Conservation (phyloP, 305 asterid genomes). For the Andrographis paniculata region DNA sequence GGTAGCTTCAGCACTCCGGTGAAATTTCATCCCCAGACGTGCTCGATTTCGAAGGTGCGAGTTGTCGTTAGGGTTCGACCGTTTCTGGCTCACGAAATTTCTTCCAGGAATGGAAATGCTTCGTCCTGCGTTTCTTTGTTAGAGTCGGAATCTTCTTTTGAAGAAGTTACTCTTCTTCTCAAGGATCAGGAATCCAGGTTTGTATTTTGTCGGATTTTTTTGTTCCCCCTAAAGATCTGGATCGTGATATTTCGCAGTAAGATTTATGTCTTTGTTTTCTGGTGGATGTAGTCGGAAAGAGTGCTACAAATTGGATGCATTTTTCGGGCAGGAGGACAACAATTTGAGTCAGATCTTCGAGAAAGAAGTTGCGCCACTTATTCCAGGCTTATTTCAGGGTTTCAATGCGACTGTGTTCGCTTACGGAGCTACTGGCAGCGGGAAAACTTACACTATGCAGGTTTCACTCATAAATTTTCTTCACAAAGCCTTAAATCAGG, state of each 20-base stretch:
- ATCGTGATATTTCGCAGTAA: not conserved
- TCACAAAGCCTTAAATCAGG: no score
- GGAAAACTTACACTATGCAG: constrained; percentile 94
- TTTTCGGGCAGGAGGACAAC: constrained; percentile 59
- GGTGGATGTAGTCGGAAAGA: constrained; percentile 56
- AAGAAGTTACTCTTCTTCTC: constrained; percentile 65
- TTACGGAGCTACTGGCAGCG: constrained; percentile 97
- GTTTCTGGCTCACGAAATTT: constrained; percentile 53
- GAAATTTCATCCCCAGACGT: constrained; percentile 23
- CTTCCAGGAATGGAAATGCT: constrained; percentile 28
- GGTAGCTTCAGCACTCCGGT: constrained; percentile 19
- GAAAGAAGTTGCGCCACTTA: constrained; percentile 69
- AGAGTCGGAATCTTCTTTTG: constrained; percentile 23
- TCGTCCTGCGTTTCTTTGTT: constrained; percentile 45
- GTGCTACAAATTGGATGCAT: constrained; percentile 67
- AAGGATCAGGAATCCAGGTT: constrained; percentile 72
- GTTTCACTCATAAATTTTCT: constrained; percentile 20
- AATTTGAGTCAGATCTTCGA: constrained; percentile 51
- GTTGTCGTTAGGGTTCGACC: constrained; percentile 73
- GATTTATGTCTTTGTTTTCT: not conserved
- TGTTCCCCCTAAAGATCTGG: not conserved
- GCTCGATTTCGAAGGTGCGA: constrained; percentile 47
- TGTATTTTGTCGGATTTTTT: not conserved
- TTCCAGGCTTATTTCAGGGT: constrained; percentile 64
- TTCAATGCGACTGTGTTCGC: constrained; percentile 74